Evolutionary conservation across 257 asterid genomes (phyloP), one percentile per base, ranked within the genome.

Genomic region (Mitragyna speciosa): DNA sequence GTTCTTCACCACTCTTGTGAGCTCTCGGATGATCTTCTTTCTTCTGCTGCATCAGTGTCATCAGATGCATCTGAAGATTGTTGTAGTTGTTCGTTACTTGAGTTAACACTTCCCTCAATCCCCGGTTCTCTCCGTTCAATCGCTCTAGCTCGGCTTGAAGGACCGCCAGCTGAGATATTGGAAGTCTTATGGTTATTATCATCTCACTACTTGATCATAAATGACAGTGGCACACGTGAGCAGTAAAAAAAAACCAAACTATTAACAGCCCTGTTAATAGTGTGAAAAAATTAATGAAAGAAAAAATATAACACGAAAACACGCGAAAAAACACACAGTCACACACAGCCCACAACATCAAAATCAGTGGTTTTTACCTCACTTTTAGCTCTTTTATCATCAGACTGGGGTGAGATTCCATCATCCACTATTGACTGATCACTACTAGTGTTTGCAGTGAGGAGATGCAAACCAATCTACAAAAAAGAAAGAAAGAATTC

Each of bases 401-500:
- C 89, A 2, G 89, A 85, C 70, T 82, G 83, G 3, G 90, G 82
- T 1, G 92, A 86, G 20, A 85, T 64, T 49, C 91, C 85, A 51
- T 89, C 92, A 15, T 90, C 94, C 43, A 88, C 90, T 6, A 83
- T 63, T 22, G 96, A 89, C 85, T 87, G 92, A 43, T 95, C 97
- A 28, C 91, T 87, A 26, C 88, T 86, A 19, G 89, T 84, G 78
- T 91, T 92, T 11, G 88, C 84, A 6, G 97, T 92, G 59, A 88
- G 90, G 69, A 93, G 98, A 73, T 89, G 92, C 89, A 92, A 87
- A 11, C 94, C 94, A 51, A 95, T 95, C 98, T 93, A 80, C 52
- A 79, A 61, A 2, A 67, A 73, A 28, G 6, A 33, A 56, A 30
- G 9, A 48, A 45, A 66, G 6, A 30, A 70, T 67, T n/a, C 31